Conservation (phyloP, 148 eudicot genomes). For the Arbutus unedo region DNA sequence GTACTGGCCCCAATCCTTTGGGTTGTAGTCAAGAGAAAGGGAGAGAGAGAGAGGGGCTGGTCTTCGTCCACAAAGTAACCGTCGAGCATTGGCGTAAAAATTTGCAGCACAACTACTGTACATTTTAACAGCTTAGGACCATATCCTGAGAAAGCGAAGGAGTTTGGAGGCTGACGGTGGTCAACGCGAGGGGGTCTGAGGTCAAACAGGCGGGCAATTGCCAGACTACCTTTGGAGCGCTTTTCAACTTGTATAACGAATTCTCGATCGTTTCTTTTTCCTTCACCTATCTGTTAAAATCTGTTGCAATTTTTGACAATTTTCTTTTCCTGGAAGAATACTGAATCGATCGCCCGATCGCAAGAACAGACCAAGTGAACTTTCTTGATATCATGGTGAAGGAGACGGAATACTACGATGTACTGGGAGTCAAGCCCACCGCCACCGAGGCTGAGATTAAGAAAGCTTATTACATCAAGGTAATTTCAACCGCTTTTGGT, state of each 20-base stretch:
- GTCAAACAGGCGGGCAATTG: not conserved
- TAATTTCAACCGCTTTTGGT: slow-evolving; percentile 10
- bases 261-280: not conserved
- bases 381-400: slow-evolving; percentile 55
- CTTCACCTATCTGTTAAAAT: not conserved
- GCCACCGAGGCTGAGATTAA: slow-evolving; percentile 84
- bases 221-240: not conserved
- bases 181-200: not conserved
- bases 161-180: not conserved
- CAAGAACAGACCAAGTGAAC: not conserved
- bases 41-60: not conserved
- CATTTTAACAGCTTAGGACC: not conserved
- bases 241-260: not conserved
- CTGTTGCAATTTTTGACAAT: not conserved
- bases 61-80: too few species aligned
- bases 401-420: slow-evolving; percentile 82
- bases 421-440: slow-evolving; percentile 67
- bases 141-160: not conserved
- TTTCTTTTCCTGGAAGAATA: not conserved
- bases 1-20: too few species aligned
- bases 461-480: slow-evolving; percentile 87
- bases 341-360: slow-evolving; percentile 2
- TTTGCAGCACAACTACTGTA: not conserved
- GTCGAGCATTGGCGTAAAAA: not conserved
- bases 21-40: too few species aligned